phyloP scores from a whole-genome alignment of 1,284 basidiomycete genomes.

The Rhodotorula glutinis region DNA sequence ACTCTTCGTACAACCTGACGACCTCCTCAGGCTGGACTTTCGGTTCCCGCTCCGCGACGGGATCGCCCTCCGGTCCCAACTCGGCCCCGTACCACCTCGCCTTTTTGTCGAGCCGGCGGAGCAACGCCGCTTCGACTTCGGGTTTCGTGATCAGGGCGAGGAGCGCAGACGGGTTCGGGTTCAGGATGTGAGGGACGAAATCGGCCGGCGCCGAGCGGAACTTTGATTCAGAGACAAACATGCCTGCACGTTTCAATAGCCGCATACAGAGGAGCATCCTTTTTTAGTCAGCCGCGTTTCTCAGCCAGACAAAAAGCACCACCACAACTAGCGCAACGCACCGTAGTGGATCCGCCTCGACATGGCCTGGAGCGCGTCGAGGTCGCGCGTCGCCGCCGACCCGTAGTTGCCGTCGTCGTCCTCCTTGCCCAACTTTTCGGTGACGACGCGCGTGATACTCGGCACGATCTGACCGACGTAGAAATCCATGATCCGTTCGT shows the following conservation, averaged over 20 bases:
- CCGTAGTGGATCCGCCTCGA: slow-evolving; percentile 97
- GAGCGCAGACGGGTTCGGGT: slow-evolving; percentile 64
- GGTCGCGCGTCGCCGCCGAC: slow-evolving; percentile 85
- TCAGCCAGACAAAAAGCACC: too few relatives aligned
- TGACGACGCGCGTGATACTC: slow-evolving; percentile 69
- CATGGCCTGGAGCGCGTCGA: slow-evolving; percentile 89
- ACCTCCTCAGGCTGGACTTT: slow-evolving; percentile 86
- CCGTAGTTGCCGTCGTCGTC: slow-evolving; percentile 97
- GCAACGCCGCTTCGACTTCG: slow-evolving; percentile 82
- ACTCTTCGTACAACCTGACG: slow-evolving; percentile 86
- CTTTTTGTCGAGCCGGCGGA: slow-evolving; percentile 85
- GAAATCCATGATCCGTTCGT: slow-evolving; percentile 81
- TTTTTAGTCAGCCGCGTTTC: too few relatives aligned
- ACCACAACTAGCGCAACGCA: slow-evolving; percentile 49
- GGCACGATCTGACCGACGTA: slow-evolving; percentile 79
- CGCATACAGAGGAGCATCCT: too few relatives aligned
- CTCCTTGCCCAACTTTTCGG: slow-evolving; percentile 58
- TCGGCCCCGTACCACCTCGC: slow-evolving; percentile 90
- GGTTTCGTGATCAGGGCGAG: slow-evolving; percentile 92
- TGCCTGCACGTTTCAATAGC: slow-evolving; percentile 71
- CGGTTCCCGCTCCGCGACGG: slow-evolving; percentile 47
- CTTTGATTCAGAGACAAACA: slow-evolving; percentile 98
- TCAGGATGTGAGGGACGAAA: slow-evolving; percentile 86
- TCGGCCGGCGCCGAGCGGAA: slow-evolving; percentile 78
- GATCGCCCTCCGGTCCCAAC: slow-evolving; percentile 68